phyloP scores from a whole-genome alignment of 805 yeast genomes.

The Pichia membranifaciens region DNA sequence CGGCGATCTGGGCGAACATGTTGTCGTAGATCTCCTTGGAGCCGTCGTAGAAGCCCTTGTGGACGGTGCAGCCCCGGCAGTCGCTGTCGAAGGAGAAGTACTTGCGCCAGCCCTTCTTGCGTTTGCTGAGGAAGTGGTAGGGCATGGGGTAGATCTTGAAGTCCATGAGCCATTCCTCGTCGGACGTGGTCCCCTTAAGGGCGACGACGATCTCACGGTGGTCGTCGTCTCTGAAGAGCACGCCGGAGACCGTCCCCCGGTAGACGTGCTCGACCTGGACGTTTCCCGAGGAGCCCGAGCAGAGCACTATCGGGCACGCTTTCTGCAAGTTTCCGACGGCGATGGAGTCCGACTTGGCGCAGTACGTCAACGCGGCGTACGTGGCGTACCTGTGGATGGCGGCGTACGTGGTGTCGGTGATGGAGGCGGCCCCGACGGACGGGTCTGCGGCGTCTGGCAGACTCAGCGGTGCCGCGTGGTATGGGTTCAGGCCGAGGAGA shows the following conservation, averaged over 20 bases:
- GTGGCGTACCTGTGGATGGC: conserved; percentile 39
- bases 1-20: conserved; percentile 33
- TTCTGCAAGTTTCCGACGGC: conserved; percentile 23
- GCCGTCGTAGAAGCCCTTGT: conserved; percentile 55
- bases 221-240: conserved; percentile 43
- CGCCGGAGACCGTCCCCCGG: conserved; percentile 50
- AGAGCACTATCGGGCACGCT: conserved; percentile 32
- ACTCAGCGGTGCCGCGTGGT: too few species aligned
- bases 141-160: conserved; percentile 47
- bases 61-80: conserved; percentile 54
- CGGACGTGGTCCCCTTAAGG: conserved; percentile 60
- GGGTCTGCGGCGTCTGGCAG: too few species aligned
- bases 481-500: too few species aligned
- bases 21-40: conserved; percentile 36
- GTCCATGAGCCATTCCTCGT: conserved; percentile 59
- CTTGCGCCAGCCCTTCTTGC: conserved; percentile 8
- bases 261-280: conserved; percentile 36
- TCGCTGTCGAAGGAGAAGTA: conserved; percentile 16
- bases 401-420: conserved; percentile 44
- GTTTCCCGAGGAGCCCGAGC: conserved; percentile 19
- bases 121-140: conserved; percentile 17
- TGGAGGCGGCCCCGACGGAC: too few species aligned
- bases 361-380: conserved; percentile 32
- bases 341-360: conserved; percentile 25
- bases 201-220: conserved; percentile 40